Percentiles rank a stretch among this genome's conserved stretches.
phyloP scores from a whole-genome alignment of 2,329 filamentous ascomycete species.

The Emydomyces testavorans region DNA sequence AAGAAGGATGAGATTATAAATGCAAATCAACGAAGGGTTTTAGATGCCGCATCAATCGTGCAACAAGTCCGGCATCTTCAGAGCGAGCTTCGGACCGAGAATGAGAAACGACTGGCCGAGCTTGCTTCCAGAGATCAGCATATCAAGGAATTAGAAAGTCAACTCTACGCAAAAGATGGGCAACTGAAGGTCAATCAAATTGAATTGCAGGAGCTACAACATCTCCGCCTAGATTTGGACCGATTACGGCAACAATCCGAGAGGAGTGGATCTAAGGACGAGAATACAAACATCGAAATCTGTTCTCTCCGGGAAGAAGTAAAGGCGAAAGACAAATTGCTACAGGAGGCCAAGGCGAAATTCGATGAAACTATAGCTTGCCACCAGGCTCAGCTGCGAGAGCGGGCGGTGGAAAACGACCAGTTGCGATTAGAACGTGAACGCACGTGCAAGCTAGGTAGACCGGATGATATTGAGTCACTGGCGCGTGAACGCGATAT shows the following conservation, averaged over 20 bases:
- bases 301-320: conserved; percentile 25
- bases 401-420: conserved; percentile 31
- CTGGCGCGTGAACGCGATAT: conserved; percentile 26
- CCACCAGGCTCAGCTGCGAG: conserved; percentile 27
- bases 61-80: conserved; percentile 33
- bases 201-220: conserved; percentile 18
- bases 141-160: conserved; percentile 11
- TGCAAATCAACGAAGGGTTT: conserved; percentile 23
- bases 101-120: not conserved
- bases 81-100: conserved; percentile 27
- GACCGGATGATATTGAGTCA: conserved; percentile 27
- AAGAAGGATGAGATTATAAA: conserved; percentile 29
- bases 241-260: conserved; percentile 5
- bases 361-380: conserved; percentile 25
- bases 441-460: conserved; percentile 27
- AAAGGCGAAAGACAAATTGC: conserved; percentile 25
- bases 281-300: conserved; percentile 11
- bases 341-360: conserved; percentile 26
- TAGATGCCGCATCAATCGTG: conserved; percentile 28
- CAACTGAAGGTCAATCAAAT: conserved; percentile 12
- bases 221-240: conserved; percentile 16
- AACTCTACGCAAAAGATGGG: conserved; percentile 10
- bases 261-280: not conserved
- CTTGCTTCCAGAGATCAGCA: conserved; percentile 8
- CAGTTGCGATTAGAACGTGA: conserved; percentile 27